These are phyloP conservation scores for Raffaelea albimanens DNA, from an alignment of 2,329 filamentous ascomycete genomes.

Conservation along the genomic window DNA sequence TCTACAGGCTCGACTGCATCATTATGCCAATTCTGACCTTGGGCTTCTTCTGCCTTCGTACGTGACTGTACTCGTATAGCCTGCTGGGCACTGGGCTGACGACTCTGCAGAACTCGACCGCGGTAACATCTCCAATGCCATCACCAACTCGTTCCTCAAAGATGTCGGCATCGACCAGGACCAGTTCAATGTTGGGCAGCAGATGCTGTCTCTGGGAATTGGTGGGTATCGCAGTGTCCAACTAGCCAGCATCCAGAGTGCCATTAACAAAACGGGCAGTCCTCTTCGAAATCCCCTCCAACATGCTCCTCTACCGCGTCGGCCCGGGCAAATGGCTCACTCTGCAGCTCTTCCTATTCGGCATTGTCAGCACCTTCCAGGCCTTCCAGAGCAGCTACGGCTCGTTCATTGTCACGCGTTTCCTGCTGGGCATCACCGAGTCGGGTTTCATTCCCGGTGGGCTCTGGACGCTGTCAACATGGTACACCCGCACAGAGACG, in stretches of 20 bases:
- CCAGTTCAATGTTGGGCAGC: slow-evolving; percentile 35
- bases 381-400: slow-evolving; percentile 38
- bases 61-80: neutral
- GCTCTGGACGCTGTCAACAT: slow-evolving; percentile 41
- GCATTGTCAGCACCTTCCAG: slow-evolving; percentile 44
- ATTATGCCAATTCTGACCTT: slow-evolving; percentile 32
- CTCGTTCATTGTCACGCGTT: slow-evolving; percentile 37
- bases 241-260: no score
- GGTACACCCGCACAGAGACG: slow-evolving; percentile 44
- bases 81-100: neutral
- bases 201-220: slow-evolving; percentile 23
- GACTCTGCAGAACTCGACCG: neutral
- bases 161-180: slow-evolving; percentile 28
- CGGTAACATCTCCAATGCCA: slow-evolving; percentile 11
- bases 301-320: slow-evolving; percentile 35
- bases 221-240: neutral
- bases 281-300: slow-evolving; percentile 34
- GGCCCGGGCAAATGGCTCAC: slow-evolving; percentile 45
- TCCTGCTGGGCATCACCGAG: slow-evolving; percentile 38
- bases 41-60: slow-evolving; percentile 25
- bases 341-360: slow-evolving; percentile 42
- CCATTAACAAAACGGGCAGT: slow-evolving; percentile 16
- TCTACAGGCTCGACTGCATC: slow-evolving; percentile 22
- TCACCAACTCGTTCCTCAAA: slow-evolving; percentile 16
- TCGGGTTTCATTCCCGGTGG: slow-evolving; percentile 46